Percentiles rank a stretch among this genome's conserved stretches.
These are phyloP conservation scores for Pseudocercospora fijiensis DNA, from an alignment of 2,329 filamentous ascomycete genomes.

Conservation along the genomic window DNA sequence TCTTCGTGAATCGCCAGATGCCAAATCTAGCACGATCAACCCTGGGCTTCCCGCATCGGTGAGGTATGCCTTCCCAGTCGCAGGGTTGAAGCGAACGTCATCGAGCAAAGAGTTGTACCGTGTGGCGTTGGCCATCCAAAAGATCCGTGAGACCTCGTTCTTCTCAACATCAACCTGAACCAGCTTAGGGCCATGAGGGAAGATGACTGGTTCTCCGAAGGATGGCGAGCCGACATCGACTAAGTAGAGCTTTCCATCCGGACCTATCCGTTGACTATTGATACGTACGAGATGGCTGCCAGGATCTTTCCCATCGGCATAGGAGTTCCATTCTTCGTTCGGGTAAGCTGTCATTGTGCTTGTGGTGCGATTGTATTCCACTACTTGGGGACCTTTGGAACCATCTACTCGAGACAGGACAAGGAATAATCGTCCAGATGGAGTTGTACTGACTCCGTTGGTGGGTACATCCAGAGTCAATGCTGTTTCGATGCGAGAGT, in stretches of 20 bases:
- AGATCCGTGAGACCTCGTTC: constrained; percentile 38
- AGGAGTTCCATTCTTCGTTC: constrained; percentile 37
- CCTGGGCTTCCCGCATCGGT: constrained; percentile 28
- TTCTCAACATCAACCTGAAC: constrained; percentile 38
- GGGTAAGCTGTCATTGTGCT: constrained; percentile 30
- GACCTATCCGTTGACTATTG: constrained; percentile 37
- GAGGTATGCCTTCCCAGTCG: constrained; percentile 33
- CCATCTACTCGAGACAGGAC: constrained; percentile 36
- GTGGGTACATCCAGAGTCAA: constrained; percentile 26
- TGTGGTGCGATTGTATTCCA: constrained; percentile 31
- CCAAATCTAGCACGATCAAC: constrained; percentile 23
- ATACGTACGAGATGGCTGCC: constrained; percentile 30
- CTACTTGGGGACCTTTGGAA: constrained; percentile 35
- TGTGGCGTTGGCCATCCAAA: constrained; percentile 39
- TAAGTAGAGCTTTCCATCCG: constrained; percentile 38
- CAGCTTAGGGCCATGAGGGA: constrained; percentile 38
- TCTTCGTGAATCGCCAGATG: constrained; percentile 25
- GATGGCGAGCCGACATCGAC: constrained; percentile 36
- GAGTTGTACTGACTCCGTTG: constrained; percentile 33
- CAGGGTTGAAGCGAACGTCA: constrained; percentile 41
- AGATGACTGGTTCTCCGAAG: constrained; percentile 34
- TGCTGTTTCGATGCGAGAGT: constrained; percentile 25
- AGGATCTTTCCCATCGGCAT: constrained; percentile 30
- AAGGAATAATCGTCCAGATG: constrained; percentile 36
- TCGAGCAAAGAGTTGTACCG: constrained; percentile 33